Percentiles rank a stretch among this genome's conserved stretches.
Conservation (phyloP, 306 rosid species). For the Astragalus glycyphyllos region DNA sequence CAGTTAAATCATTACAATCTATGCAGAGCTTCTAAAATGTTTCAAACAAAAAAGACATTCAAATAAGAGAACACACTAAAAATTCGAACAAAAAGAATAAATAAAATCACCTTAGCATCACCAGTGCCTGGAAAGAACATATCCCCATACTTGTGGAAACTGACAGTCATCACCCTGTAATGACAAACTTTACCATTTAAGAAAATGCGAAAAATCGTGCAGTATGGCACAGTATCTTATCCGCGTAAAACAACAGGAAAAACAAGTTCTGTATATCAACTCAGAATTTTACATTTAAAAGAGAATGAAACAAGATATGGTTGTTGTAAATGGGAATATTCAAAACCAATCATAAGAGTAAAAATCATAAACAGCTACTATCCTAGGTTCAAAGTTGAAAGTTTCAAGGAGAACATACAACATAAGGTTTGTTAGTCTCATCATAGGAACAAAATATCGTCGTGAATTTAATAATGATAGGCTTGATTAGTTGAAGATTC, state of each 20-base stretch:
- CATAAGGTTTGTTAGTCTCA: no score
- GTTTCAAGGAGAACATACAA: no score
- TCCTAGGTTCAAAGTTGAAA: conserved; percentile 19
- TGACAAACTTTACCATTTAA: conserved; percentile 43
- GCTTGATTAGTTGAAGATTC: conserved; percentile 25
- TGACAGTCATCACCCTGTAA: conserved; percentile 99
- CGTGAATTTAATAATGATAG: not conserved
- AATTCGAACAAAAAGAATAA: conserved; percentile 35
- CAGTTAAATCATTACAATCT: conserved; percentile 50
- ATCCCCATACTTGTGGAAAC: conserved; percentile 98
- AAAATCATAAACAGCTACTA: not conserved
- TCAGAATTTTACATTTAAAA: conserved; percentile 17
- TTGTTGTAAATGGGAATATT: conserved; percentile 5
- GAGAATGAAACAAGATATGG: conserved; percentile 18
- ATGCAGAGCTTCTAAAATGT: conserved; percentile 17
- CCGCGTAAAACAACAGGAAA: conserved; percentile 21
- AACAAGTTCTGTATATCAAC: conserved; percentile 34
- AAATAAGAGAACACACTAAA: conserved; percentile 16
- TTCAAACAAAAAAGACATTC: conserved; percentile 33
- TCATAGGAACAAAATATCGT: conserved; percentile 11
- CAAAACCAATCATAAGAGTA: conserved; percentile 32
- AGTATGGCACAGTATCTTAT: conserved; percentile 2
- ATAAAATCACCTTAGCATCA: conserved; percentile 85
- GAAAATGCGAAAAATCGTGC: conserved; percentile 32
- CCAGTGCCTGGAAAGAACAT: conserved; percentile 97